Conservation (phyloP, 2,329 filamentous ascomycete genomes). For the Alternaria hordeiaustralica region DNA sequence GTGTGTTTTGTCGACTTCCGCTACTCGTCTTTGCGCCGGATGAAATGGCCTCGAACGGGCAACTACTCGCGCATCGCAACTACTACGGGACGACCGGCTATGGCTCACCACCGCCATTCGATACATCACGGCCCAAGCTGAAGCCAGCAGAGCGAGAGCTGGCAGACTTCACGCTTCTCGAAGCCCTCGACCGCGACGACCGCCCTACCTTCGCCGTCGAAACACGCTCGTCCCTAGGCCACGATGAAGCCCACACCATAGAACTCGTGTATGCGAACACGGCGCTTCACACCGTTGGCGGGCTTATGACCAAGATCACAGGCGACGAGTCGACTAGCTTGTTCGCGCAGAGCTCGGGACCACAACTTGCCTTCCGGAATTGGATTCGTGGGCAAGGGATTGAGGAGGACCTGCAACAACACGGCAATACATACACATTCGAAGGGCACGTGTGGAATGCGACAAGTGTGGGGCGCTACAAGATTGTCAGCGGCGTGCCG, state of each 20-base stretch:
- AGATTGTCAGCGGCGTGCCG: constrained; percentile 39
- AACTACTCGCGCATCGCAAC: constrained; percentile 2
- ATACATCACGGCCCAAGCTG: constrained; percentile 8
- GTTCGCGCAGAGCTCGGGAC: constrained; percentile 20
- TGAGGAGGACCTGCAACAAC: constrained; percentile 13
- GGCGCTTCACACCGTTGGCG: constrained; percentile 23
- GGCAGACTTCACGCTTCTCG: constrained; percentile 22
- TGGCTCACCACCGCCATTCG: background rate
- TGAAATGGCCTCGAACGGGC: constrained; percentile 6
- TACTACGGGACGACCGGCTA: background rate
- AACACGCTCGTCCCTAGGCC: constrained; percentile 4
- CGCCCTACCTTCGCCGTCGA: constrained; percentile 35
- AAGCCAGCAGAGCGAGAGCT: constrained; percentile 11
- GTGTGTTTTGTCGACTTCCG: background rate
- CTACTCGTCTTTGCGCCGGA: background rate
- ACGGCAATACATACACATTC: constrained; percentile 30
- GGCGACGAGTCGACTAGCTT: constrained; percentile 20
- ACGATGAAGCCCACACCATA: constrained; percentile 14
- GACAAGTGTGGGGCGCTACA: constrained; percentile 27
- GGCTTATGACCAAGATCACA: constrained; percentile 25
- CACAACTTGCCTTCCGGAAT: constrained; percentile 32
- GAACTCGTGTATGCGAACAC: constrained; percentile 35
- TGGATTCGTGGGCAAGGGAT: constrained; percentile 31
- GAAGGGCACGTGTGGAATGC: constrained; percentile 38
- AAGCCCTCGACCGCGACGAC: constrained; percentile 30